Base-by-base conservation (phyloP, 495 filamentous ascomycete species). In the Trichocladium antarcticum region DNA sequence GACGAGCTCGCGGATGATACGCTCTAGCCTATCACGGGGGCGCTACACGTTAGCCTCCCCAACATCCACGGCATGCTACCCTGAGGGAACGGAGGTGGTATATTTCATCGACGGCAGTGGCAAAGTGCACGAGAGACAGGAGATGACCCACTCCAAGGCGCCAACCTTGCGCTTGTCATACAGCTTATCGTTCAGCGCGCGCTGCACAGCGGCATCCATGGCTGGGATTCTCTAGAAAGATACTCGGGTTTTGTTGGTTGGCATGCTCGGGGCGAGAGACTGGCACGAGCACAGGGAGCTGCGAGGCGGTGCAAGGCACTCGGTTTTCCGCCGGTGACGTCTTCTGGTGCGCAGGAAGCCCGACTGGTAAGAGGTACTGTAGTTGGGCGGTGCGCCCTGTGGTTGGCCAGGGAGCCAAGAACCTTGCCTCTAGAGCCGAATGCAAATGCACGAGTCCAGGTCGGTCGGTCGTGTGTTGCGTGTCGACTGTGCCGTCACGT, bases 111-210 rank as follows among this genome's bases (percentile, higher is more conserved):
- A n/a, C n/a, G n/a, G n/a, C n/a, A n/a, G 31, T 31, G 37, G 4
- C 14, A 15, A 14, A 44, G 14, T 16, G n/a, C n/a, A n/a, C n/a
- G 28, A 43, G 16, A 3, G 35, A 22, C 0, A 32, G 28, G 6
- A 38, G 22, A 37, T 2, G 44, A 72, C 88, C 59, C 81, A 97
- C 93, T 99, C 93, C 29, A 99, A 77, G 55, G 93, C 93, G 37
- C 93, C 93, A 57, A 87, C 81, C 66, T 97, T 97, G 61, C 93
- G 80, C 71, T 89, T 92, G 53, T 99, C 93, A 61, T 99, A 99
- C 53, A 96, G 81, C 78, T 95, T 97, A 68, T 99, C 93, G 62
- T 89, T 94, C 64, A 99, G 79, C 56, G 87, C 74, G 55, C 90
- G 84, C 68, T 94, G 87, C 61, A 95, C 80, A 64, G 80, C 81